Evolutionary conservation across 768 basidiomycete species (phyloP).

Genomic region (Hydnum rufescens): DNA sequence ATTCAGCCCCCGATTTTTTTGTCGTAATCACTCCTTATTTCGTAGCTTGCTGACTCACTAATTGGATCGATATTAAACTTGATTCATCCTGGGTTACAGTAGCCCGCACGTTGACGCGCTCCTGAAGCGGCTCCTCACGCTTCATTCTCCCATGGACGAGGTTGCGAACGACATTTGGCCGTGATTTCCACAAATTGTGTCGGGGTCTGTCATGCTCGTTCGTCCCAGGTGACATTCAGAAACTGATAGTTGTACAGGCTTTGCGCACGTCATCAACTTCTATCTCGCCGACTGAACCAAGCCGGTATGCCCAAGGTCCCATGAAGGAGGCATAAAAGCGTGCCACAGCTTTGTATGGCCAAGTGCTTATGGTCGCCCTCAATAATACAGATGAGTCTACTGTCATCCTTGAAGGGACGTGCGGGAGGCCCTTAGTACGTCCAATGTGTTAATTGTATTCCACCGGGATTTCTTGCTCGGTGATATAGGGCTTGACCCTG

Average conservation of each 20-base stretch:
- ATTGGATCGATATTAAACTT: background rate
- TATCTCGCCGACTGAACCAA: background rate
- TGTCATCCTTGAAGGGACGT: background rate
- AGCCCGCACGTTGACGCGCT: background rate
- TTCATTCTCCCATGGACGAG: background rate
- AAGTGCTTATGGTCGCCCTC: slow-evolving; percentile 13
- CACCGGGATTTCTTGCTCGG: background rate
- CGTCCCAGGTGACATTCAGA: background rate
- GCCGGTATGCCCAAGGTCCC: slow-evolving; percentile 6
- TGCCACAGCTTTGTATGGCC: slow-evolving; percentile 20
- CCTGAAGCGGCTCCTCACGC: background rate
- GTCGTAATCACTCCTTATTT: background rate
- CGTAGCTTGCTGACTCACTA: background rate
- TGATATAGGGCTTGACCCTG: slow-evolving; percentile 5
- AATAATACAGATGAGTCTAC: slow-evolving; percentile 20
- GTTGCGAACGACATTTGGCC: background rate
- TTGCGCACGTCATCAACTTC: slow-evolving; percentile 2
- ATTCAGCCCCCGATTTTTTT: background rate
- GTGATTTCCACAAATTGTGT: background rate
- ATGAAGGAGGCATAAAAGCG: slow-evolving; percentile 4
- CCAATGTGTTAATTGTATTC: background rate
- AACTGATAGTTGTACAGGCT: background rate
- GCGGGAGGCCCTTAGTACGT: slow-evolving; percentile 1
- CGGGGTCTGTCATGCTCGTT: background rate
- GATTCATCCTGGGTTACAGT: background rate